Conservation (phyloP, 306 rosid genomes). For the Vigna unguiculata region DNA sequence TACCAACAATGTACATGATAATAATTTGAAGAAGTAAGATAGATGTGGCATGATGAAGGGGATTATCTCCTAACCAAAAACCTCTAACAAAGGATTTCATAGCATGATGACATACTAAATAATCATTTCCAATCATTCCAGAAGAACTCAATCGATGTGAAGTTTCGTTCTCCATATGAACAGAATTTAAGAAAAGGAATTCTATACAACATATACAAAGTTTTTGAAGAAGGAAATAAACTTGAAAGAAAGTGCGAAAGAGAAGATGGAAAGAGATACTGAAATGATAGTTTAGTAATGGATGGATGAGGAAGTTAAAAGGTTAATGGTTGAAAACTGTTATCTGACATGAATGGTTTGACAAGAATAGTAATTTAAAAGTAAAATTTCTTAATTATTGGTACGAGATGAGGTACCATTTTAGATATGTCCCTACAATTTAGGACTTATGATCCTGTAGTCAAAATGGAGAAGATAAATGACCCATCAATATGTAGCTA, state of each 20-base stretch:
- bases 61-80: constrained; percentile 33
- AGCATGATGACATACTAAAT: constrained; percentile 30
- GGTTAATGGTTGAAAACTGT: constrained; percentile 42
- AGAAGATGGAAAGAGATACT: constrained; percentile 19
- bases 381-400: neutral
- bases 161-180: neutral
- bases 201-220: neutral
- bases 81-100: neutral
- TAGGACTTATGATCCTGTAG: neutral
- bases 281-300: constrained; percentile 26
- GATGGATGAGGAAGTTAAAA: constrained; percentile 36
- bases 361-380: neutral
- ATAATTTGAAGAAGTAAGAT: constrained; percentile 1
- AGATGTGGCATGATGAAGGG: neutral
- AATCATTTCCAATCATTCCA: constrained; percentile 33
- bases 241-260: constrained; percentile 12
- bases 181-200: constrained; percentile 11
- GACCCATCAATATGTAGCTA: neutral
- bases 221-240: constrained; percentile 8
- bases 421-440: neutral
- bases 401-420: neutral
- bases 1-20: constrained; percentile 14
- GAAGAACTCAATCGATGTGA: neutral
- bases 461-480: neutral
- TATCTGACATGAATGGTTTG: constrained; percentile 32